Base-by-base conservation (phyloP, 106 monocot species). In the Dendrobium huoshanense region DNA sequence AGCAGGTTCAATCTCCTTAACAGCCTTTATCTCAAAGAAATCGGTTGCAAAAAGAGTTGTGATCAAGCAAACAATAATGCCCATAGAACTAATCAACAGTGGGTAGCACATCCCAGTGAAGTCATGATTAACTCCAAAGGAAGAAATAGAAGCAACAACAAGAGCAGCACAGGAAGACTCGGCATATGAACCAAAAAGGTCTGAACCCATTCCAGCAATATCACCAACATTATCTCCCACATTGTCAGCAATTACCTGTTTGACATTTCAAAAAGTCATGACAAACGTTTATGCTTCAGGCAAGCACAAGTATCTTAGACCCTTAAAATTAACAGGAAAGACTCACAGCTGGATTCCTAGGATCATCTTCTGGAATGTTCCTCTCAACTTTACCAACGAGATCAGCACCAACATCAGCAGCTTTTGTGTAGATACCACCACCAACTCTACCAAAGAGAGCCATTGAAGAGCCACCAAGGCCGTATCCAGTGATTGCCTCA, bases 341-440 rank as follows among this genome's bases (percentile, higher is more conserved):
- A 81, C 89, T 85, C 67, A 92, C 92, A 83, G 92, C 92, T 42
- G 92, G 92, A 72, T 89, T 92, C 84, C 92, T 81, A 15, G 92
- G 92, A 55, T 92, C 92, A 86, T 92, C 92, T 61, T 92, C 92
- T 55, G 92, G 92, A 67, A 92, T 92, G 81, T 92, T 92, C 80
- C 87, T 85, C 86, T 92, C 92, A 19, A 92, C 84, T 79, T 92
- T 92, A 19, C 92, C 92, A 64, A 92, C 92, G 80, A 92, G 92
- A 82, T 92, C 89, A 81, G 92, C 92, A 84, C 92, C 92, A 77
- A 89, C 92, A 85, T 92, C 92, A 79, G 92, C 92, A 79, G 92
- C 92, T 82, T 89, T 92, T 40, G 92, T 92, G 48, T 92, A 92
- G 40, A 92, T 92, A 45, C 92, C 92, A 49, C 92, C 92, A 31